Evolutionary conservation across 2,329 filamentous ascomycete genomes (phyloP).

Genomic region (Setomelanomma holmii): DNA sequence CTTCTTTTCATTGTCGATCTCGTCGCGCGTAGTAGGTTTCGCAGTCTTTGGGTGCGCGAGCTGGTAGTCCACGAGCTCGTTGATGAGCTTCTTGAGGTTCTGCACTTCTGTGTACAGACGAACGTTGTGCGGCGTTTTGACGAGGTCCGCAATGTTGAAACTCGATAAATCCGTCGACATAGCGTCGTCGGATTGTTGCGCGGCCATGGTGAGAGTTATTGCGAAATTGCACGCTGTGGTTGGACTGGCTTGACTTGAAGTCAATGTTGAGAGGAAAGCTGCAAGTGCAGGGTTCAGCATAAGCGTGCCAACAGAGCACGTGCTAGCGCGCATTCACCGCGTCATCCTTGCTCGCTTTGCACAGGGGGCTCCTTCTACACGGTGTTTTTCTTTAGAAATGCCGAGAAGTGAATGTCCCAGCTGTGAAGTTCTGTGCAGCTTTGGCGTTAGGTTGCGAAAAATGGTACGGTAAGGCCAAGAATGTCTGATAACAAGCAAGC

Average conservation of each 20-base stretch:
- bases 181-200: conserved; percentile 7
- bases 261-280: no score
- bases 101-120: conserved; percentile 40
- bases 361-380: no score
- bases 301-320: conserved; percentile 3
- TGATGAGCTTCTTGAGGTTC: conserved; percentile 39
- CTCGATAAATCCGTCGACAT: conserved; percentile 22
- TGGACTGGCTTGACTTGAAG: background rate
- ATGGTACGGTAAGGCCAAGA: no score
- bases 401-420: no score
- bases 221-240: background rate
- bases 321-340: conserved; percentile 4
- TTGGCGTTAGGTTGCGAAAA: no score
- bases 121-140: conserved; percentile 40
- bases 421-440: no score
- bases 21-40: conserved; percentile 26
- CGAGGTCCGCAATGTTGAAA: conserved; percentile 32
- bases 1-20: conserved; percentile 34
- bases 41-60: conserved; percentile 30
- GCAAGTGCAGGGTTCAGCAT: no score
- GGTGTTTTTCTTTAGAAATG: no score
- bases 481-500: no score
- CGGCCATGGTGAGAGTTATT: background rate
- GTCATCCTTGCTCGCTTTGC: background rate
- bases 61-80: conserved; percentile 43